phyloP scores from a whole-genome alignment of 1,284 basidiomycete genomes.

The Ceratobasidium sp. region DNA sequence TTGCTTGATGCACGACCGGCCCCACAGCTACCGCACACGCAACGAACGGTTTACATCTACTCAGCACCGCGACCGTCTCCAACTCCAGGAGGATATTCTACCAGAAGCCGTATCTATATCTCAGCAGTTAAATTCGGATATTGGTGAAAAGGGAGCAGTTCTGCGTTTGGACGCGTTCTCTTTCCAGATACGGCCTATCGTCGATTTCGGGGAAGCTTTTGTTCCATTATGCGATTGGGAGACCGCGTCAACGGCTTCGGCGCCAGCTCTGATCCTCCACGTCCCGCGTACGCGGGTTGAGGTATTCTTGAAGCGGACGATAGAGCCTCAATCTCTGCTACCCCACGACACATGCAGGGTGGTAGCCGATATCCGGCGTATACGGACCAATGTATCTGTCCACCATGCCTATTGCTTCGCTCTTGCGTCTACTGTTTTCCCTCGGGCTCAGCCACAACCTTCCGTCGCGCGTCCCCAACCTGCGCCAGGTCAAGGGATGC shows the following conservation, averaged over 20 bases:
- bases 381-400: constrained; percentile 26
- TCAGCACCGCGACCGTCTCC: constrained; percentile 64
- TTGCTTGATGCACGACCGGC: constrained; percentile 65
- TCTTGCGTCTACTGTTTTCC: constrained; percentile 24
- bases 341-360: constrained; percentile 32
- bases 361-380: constrained; percentile 14
- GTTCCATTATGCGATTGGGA: constrained; percentile 45
- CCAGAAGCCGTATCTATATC: constrained; percentile 54
- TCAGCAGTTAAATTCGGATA: constrained; percentile 50
- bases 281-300: constrained; percentile 33
- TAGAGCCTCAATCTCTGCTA: not conserved
- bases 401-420: constrained; percentile 38
- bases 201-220: constrained; percentile 46
- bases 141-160: constrained; percentile 56
- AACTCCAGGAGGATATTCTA: constrained; percentile 68
- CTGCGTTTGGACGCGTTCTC: constrained; percentile 49
- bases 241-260: constrained; percentile 10
- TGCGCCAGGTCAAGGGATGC: constrained; percentile 51
- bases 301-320: constrained; percentile 33
- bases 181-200: constrained; percentile 47
- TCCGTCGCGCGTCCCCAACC: constrained; percentile 53
- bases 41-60: constrained; percentile 60
- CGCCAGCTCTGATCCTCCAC: constrained; percentile 21
- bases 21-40: constrained; percentile 62
- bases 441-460: constrained; percentile 58